phyloP scores from a whole-genome alignment of 805 yeast genomes.

The Candida vaughaniae region DNA sequence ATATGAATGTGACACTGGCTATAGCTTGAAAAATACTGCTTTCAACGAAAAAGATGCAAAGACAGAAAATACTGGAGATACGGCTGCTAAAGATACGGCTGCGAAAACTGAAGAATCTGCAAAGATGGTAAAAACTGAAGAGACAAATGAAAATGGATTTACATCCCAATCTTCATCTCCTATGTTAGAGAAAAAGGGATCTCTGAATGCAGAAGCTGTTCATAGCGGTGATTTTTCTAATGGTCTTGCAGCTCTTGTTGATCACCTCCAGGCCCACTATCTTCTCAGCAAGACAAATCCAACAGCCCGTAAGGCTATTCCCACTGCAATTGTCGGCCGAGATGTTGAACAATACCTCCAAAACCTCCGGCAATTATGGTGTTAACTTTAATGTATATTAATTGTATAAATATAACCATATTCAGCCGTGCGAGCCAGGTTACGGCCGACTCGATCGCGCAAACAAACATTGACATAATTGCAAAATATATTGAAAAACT shows the following conservation, averaged over 20 bases:
- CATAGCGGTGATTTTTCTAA: background rate
- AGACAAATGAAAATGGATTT: background rate
- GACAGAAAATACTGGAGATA: background rate
- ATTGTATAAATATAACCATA: no score
- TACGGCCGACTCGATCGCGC: no score
- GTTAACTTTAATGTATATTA: no score
- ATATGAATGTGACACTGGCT: conserved; percentile 18
- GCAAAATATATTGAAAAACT: no score
- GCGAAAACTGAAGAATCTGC: background rate
- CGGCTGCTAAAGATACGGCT: no score
- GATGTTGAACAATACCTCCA: conserved; percentile 21
- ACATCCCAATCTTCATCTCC: no score
- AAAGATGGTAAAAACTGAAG: background rate
- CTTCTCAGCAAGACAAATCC: conserved; percentile 31
- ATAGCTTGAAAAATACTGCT: no score
- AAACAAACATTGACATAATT: no score
- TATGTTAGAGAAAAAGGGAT: no score
- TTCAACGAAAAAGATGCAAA: no score
- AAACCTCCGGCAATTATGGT: conserved; percentile 17
- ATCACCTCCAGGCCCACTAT: conserved; percentile 29
- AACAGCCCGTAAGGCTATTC: conserved; percentile 35
- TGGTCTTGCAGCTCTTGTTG: conserved; percentile 6
- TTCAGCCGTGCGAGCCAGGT: no score
- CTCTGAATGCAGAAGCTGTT: no score
- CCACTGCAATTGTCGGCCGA: conserved; percentile 28